A percentile compares a stretch with the other conserved stretches of the same genome.
phyloP scores from a whole-genome alignment of 441 rosid species.

The Theobroma grandiflorum region DNA sequence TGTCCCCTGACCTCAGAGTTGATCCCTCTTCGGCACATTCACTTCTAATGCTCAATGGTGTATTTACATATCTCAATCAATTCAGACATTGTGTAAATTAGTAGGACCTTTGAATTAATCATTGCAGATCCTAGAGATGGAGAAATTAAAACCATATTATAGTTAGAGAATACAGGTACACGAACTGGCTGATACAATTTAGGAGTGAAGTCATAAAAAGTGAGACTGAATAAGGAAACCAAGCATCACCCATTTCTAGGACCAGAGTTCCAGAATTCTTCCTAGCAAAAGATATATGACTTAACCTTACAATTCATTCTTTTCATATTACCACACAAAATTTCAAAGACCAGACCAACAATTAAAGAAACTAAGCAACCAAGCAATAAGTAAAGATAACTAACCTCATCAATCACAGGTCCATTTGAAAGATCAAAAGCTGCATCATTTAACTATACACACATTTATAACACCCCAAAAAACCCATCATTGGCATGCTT shows the following conservation, averaged over 20 bases:
- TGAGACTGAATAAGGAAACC: background rate
- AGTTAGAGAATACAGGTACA: background rate
- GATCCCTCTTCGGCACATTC: background rate
- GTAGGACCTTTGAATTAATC: background rate
- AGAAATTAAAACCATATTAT: conserved; percentile 12
- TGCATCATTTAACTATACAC: conserved; percentile 81
- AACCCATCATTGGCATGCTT: conserved; percentile 10
- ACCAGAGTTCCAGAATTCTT: conserved; percentile 9
- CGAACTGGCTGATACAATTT: background rate
- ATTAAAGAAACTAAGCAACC: background rate
- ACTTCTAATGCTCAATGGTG: background rate
- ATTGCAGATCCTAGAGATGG: background rate
- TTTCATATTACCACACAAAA: background rate
- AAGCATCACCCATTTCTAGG: conserved; percentile 9
- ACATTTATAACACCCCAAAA: conserved; percentile 22
- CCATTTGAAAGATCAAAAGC: conserved; percentile 97
- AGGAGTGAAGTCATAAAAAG: background rate
- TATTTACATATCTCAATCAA: background rate
- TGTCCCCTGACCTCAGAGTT: background rate
- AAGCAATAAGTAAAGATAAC: conserved; percentile 24
- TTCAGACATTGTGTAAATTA: background rate
- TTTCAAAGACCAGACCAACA: background rate
- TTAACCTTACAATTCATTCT: conserved; percentile 16
- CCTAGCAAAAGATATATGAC: background rate
- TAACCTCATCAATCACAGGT: conserved; percentile 79